Conservation (phyloP, 306 rosid genomes). For the Lathyrus tuberosus region DNA sequence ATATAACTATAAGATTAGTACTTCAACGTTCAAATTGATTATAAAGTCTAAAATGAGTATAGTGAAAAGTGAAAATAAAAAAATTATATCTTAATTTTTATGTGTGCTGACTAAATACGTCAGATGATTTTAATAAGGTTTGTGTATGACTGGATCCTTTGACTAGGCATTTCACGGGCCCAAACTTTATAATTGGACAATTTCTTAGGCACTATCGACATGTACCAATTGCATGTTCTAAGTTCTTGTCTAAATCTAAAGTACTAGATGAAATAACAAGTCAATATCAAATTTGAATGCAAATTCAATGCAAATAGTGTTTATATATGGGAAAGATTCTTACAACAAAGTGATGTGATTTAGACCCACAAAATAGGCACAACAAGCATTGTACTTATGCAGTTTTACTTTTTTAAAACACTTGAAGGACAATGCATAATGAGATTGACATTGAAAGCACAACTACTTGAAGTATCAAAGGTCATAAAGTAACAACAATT, state of each 20-base stretch:
- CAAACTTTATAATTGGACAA: not conserved
- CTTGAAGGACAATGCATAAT: constrained; percentile 23
- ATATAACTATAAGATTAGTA: too few species aligned
- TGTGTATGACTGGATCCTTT: too few species aligned
- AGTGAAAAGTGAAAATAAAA: too few species aligned
- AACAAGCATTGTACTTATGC: constrained; percentile 21
- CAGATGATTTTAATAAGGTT: too few species aligned
- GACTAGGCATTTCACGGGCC: too few species aligned
- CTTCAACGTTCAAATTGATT: too few species aligned
- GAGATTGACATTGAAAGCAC: constrained; percentile 31
- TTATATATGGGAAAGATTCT: constrained; percentile 19
- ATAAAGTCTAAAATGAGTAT: too few species aligned
- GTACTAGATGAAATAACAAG: not conserved
- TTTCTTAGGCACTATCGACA: constrained; percentile 28
- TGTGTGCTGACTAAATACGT: too few species aligned
- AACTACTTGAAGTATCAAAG: not conserved
- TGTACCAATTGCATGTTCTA: constrained; percentile 20
- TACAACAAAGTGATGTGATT: constrained; percentile 5
- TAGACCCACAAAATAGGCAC: constrained; percentile 31
- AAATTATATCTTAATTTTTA: too few species aligned
- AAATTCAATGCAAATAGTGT: constrained; percentile 8
- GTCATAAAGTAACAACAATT: not conserved
- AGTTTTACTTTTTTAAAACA: not conserved
- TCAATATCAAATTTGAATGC: constrained; percentile 10
- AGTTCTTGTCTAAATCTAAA: not conserved